Conservation (phyloP, 2,329 filamentous ascomycete species). For the Phaeosphaeria sp. region DNA sequence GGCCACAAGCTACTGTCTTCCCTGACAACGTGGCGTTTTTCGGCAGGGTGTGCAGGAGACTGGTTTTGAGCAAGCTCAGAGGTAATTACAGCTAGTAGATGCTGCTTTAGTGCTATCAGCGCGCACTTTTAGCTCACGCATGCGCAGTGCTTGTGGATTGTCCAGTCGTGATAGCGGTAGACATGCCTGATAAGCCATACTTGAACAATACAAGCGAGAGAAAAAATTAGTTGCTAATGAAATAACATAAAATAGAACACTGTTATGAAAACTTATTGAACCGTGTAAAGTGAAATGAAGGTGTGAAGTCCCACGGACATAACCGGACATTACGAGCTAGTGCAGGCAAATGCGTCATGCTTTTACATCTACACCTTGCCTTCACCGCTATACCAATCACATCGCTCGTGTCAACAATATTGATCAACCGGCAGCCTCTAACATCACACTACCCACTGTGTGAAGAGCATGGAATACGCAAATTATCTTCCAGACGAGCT, state of each 20-base stretch:
- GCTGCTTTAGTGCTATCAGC: neutral
- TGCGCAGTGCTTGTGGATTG: neutral
- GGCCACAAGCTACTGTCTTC: neutral
- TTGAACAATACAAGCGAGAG: neutral
- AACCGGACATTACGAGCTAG: neutral
- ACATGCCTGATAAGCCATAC: neutral
- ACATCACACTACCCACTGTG: neutral
- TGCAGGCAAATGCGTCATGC: constrained; percentile 7
- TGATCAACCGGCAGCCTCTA: neutral
- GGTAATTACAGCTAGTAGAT: neutral
- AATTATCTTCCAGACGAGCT: constrained; percentile 62
- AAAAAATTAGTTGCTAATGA: no score
- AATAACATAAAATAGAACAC: neutral
- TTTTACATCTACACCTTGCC: neutral
- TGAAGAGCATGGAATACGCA: constrained; percentile 9
- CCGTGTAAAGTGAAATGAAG: neutral
- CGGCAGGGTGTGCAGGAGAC: neutral
- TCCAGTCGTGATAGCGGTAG: neutral
- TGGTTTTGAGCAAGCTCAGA: neutral
- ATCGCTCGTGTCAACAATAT: neutral
- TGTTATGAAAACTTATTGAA: neutral
- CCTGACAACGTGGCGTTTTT: neutral
- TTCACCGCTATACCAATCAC: neutral
- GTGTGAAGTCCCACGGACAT: neutral
- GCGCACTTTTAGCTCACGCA: neutral